These are phyloP conservation scores for Sideroxylon spinosum DNA, from an alignment of 179 eudicot genomes.

Conservation along the genomic window DNA sequence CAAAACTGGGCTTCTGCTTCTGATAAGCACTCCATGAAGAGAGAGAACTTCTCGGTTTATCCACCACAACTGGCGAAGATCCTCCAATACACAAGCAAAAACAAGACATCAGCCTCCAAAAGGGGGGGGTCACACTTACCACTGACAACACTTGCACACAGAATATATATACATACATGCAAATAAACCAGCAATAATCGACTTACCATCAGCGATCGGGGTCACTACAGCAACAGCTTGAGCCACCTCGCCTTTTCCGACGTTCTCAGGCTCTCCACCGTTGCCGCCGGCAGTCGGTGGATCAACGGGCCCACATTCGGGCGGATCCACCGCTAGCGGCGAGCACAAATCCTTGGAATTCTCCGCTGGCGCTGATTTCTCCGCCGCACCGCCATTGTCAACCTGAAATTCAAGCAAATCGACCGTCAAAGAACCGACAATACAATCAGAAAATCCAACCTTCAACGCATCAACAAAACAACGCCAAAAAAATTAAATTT, in stretches of 20 bases:
- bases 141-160: background rate
- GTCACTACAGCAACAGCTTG: constrained; percentile 24
- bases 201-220: constrained; percentile 47
- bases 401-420: constrained; percentile 30
- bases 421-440: background rate
- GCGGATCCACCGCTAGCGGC: constrained; percentile 44
- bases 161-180: background rate
- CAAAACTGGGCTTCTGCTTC: constrained; percentile 36
- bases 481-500: constrained; percentile 6
- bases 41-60: constrained; percentile 44
- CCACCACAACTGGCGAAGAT: constrained; percentile 29
- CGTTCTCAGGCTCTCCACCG: constrained; percentile 24
- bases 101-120: background rate
- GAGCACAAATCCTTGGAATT: constrained; percentile 47
- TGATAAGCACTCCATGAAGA: constrained; percentile 37
- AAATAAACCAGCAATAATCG: background rate
- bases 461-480: background rate
- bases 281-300: constrained; percentile 21
- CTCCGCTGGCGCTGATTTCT: constrained; percentile 41
- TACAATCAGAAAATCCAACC: constrained; percentile 18
- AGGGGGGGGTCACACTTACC: background rate
- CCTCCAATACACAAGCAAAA: constrained; percentile 29
- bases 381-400: constrained; percentile 37
- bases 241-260: constrained; percentile 27
- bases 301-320: constrained; percentile 35